These are phyloP conservation scores for Scutellaria minor DNA, from an alignment of 257 asterid species.

Conservation along the genomic window DNA sequence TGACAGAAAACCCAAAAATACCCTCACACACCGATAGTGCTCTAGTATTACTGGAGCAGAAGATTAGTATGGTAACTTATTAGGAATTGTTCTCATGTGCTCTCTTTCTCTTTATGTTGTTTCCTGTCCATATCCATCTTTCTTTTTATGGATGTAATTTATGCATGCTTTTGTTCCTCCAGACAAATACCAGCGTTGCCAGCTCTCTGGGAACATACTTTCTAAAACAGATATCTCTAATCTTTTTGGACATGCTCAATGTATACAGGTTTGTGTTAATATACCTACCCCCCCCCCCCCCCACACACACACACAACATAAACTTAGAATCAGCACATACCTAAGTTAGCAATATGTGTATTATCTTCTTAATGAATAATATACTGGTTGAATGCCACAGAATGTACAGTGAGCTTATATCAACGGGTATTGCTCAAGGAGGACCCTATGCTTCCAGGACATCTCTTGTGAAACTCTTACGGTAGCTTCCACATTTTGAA, in stretches of 20 bases:
- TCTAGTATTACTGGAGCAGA: not conserved
- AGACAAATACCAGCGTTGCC: conserved; percentile 92
- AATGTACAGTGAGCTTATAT: conserved; percentile 94
- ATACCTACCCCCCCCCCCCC: not conserved
- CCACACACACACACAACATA: too few relatives aligned
- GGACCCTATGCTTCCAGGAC: conserved; percentile 79
- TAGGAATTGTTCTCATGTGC: not conserved
- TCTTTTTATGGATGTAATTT: conserved; percentile 26
- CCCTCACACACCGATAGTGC: not conserved
- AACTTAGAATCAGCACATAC: not conserved
- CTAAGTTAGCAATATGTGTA: conserved; percentile 5
- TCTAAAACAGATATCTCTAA: conserved; percentile 69
- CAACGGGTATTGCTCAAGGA: conserved; percentile 81
- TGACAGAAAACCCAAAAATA: too few relatives aligned
- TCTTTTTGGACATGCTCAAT: conserved; percentile 90
- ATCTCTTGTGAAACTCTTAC: conserved; percentile 80
- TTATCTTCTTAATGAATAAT: conserved; percentile 27
- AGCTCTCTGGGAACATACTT: conserved; percentile 81
- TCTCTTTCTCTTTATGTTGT: conserved; percentile 1
- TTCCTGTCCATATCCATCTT: conserved; percentile 20
- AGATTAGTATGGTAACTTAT: not conserved
- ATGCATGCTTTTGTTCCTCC: conserved; percentile 40
- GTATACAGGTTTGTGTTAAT: conserved; percentile 68
- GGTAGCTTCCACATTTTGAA: conserved; percentile 50
- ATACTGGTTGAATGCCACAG: conserved; percentile 51